A percentile compares a stretch with the other conserved stretches of the same genome.
These are phyloP conservation scores for Orbilia blumenaviensis DNA, from an alignment of 2,329 filamentous ascomycete species.

Conservation along the genomic window DNA sequence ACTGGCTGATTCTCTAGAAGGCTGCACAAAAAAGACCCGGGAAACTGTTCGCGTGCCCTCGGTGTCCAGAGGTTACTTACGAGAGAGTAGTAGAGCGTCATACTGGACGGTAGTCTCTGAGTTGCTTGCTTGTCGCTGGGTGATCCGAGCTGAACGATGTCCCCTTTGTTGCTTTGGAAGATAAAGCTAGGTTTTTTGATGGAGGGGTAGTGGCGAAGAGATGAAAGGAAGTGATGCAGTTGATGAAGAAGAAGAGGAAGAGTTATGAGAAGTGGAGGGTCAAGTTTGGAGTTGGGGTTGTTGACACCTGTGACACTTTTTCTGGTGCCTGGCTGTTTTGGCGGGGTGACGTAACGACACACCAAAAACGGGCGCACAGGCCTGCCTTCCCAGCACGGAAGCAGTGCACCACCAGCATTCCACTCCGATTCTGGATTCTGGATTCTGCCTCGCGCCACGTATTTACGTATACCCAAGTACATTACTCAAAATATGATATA, in stretches of 20 bases:
- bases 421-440: no score
- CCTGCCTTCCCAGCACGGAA: neutral
- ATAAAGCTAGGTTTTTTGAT: neutral
- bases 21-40: no score
- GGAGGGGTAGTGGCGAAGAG: neutral
- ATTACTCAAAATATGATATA: no score
- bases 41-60: constrained; percentile 12
- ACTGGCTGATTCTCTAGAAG: no score
- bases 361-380: constrained; percentile 6
- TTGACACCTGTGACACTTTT: constrained; percentile 44
- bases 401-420: neutral
- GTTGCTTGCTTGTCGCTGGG: neutral
- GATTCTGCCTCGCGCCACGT: no score
- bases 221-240: neutral
- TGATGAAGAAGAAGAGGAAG: neutral
- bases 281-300: constrained; percentile 16
- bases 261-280: neutral
- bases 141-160: neutral
- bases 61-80: constrained; percentile 59
- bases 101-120: constrained; percentile 59
- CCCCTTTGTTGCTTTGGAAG: neutral
- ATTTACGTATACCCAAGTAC: no score
- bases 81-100: constrained; percentile 67
- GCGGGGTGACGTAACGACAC: constrained; percentile 49
- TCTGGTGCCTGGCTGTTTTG: constrained; percentile 17